phyloP scores from a whole-genome alignment of 2,329 filamentous ascomycete genomes.

The Septoria petroselini region DNA sequence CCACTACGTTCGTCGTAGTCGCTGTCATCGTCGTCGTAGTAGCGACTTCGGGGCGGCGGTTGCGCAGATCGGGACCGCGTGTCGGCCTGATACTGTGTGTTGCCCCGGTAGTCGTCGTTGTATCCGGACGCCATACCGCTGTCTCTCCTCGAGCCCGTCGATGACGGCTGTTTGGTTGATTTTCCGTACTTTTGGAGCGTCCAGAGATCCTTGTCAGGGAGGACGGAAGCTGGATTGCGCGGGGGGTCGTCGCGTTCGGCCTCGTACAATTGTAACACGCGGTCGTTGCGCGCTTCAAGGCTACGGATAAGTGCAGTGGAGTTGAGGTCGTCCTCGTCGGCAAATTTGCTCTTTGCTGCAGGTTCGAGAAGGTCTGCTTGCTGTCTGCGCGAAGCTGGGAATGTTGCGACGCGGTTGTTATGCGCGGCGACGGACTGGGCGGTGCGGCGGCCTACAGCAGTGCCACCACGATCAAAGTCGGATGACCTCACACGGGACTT shows the following conservation, averaged over 20 bases:
- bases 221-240: constrained; percentile 29
- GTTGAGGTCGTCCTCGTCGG: constrained; percentile 12
- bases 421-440: background rate
- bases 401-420: constrained; percentile 5
- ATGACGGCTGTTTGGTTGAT: constrained; percentile 7
- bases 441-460: constrained; percentile 4
- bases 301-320: constrained; percentile 24
- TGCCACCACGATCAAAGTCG: constrained; percentile 16
- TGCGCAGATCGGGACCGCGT: constrained; percentile 31
- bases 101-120: constrained; percentile 28
- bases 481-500: constrained; percentile 20
- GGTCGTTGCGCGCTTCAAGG: constrained; percentile 27
- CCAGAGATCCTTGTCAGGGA: constrained; percentile 20
- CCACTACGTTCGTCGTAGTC: constrained; percentile 35
- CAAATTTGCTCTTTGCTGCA: constrained; percentile 17
- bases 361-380: constrained; percentile 23
- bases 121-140: constrained; percentile 30
- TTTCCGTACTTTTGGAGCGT: constrained; percentile 13
- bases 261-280: constrained; percentile 32
- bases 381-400: constrained; percentile 19
- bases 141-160: constrained; percentile 22
- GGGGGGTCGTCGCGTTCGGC: constrained; percentile 34
- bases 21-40: constrained; percentile 34
- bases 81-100: constrained; percentile 19
- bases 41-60: constrained; percentile 27